Evolutionary conservation across 768 basidiomycete genomes (phyloP).

Genomic region (Ramaria sp.): DNA sequence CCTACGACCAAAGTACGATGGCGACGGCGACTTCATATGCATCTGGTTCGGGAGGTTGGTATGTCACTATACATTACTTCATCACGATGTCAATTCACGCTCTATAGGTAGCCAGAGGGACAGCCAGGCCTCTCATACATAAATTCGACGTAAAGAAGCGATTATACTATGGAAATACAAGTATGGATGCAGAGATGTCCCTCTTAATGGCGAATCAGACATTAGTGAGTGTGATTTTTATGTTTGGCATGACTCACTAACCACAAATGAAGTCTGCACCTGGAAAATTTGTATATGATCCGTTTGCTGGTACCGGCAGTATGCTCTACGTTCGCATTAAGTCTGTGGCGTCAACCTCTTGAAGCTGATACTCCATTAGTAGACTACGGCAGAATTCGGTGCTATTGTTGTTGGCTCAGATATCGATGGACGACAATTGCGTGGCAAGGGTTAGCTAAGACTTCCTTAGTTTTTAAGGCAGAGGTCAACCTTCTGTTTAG

Average conservation of each 20-base stretch:
- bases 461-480: background rate
- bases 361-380: constrained; percentile 7
- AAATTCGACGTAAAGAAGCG: constrained; percentile 86
- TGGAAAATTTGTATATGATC: constrained; percentile 91
- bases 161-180: constrained; percentile 87
- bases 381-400: constrained; percentile 86
- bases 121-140: constrained; percentile 54
- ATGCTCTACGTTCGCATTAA: constrained; percentile 62
- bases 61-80: constrained; percentile 20
- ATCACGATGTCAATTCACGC: background rate
- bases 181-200: constrained; percentile 95
- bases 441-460: constrained; percentile 63
- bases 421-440: constrained; percentile 95
- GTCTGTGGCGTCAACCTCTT: background rate
- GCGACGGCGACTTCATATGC: constrained; percentile 56
- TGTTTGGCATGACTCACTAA: background rate
- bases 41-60: constrained; percentile 87
- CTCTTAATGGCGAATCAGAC: constrained; percentile 96
- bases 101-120: constrained; percentile 45
- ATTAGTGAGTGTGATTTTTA: constrained; percentile 36
- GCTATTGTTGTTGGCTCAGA: constrained; percentile 84
- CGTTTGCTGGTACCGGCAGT: constrained; percentile 89
- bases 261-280: constrained; percentile 50
- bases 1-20: constrained; percentile 38
- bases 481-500: constrained; percentile 15